Percentiles rank a stretch among this genome's conserved stretches.
phyloP scores from a whole-genome alignment of 2,329 filamentous ascomycete genomes.

The Trichophaea hybrida region DNA sequence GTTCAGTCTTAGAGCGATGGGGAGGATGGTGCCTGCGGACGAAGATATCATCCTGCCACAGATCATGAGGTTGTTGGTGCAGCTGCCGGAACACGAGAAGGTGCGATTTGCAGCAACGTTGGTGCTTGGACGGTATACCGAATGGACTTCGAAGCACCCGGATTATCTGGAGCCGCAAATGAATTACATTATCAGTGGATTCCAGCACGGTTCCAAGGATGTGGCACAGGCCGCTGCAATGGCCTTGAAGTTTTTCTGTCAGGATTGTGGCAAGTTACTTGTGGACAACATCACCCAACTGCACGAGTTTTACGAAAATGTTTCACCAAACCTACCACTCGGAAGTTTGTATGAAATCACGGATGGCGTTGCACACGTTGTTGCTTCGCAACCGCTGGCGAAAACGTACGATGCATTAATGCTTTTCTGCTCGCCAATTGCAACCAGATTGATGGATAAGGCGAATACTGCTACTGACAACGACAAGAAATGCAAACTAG shows the following conservation, averaged over 20 bases:
- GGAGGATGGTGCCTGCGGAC: slow-evolving; percentile 82
- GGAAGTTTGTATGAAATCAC: slow-evolving; percentile 91
- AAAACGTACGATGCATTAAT: slow-evolving; percentile 78
- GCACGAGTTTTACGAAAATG: slow-evolving; percentile 81
- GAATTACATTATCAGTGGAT: slow-evolving; percentile 87
- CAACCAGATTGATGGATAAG: slow-evolving; percentile 70
- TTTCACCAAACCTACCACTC: slow-evolving; percentile 71
- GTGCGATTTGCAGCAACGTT: slow-evolving; percentile 97
- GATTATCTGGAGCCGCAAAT: slow-evolving; percentile 87
- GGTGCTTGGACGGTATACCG: slow-evolving; percentile 90
- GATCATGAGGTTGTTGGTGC: slow-evolving; percentile 82
- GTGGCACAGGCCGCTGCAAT: slow-evolving; percentile 83
- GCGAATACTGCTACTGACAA: slow-evolving; percentile 76
- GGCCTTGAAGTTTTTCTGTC: slow-evolving; percentile 93
- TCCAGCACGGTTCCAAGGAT: slow-evolving; percentile 75
- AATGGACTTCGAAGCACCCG: slow-evolving; percentile 90
- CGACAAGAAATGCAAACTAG: slow-evolving; percentile 73
- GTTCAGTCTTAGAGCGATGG: slow-evolving; percentile 91
- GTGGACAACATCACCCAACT: slow-evolving; percentile 71
- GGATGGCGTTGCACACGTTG: slow-evolving; percentile 82
- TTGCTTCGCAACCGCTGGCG: slow-evolving; percentile 66
- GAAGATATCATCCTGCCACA: slow-evolving; percentile 78
- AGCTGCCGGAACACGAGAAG: slow-evolving; percentile 92
- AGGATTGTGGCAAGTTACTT: slow-evolving; percentile 77
- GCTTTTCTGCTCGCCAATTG: slow-evolving; percentile 81